Evolutionary conservation across 148 eudicot genomes (phyloP).

Genomic region (Rhododendron ferrugineum): DNA sequence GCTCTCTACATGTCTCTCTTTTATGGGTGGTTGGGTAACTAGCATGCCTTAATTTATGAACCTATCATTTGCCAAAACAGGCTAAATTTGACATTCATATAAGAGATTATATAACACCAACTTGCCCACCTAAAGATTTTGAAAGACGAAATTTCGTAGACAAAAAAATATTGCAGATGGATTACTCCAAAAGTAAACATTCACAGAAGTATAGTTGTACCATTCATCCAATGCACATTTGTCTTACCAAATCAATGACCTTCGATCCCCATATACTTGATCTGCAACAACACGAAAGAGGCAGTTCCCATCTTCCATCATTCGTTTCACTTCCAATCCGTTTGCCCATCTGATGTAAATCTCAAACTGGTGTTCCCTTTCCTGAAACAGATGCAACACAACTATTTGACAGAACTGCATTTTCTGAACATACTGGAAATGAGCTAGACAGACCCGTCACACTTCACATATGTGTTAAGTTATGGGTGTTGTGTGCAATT

Average conservation of each 20-base stretch:
- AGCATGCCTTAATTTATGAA: too few relatives aligned
- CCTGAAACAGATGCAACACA: conserved; percentile 43
- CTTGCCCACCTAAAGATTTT: too few relatives aligned
- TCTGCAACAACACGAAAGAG: conserved; percentile 97
- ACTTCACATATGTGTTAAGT: neutral
- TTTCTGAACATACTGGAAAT: neutral
- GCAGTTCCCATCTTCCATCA: conserved; percentile 92
- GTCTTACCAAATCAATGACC: conserved; percentile 78
- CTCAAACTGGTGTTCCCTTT: conserved; percentile 87
- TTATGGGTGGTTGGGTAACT: too few relatives aligned
- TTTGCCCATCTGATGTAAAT: conserved; percentile 73
- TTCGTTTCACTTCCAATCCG: conserved; percentile 85
- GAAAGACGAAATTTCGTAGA: too few relatives aligned
- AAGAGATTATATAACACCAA: too few relatives aligned
- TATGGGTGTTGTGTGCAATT: too few relatives aligned
- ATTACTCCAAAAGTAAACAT: neutral
- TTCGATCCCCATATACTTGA: conserved; percentile 97
- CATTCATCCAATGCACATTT: conserved; percentile 45
- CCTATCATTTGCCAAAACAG: too few relatives aligned
- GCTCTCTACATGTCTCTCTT: too few relatives aligned
- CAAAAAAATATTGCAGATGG: too few relatives aligned
- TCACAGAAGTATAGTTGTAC: neutral
- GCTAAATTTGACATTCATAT: too few relatives aligned
- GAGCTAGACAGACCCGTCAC: neutral
- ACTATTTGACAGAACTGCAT: neutral